These are phyloP conservation scores for Cyclotella choctawhatcheeana DNA, from an alignment of 108 stramenopile species.

Conservation along the genomic window DNA sequence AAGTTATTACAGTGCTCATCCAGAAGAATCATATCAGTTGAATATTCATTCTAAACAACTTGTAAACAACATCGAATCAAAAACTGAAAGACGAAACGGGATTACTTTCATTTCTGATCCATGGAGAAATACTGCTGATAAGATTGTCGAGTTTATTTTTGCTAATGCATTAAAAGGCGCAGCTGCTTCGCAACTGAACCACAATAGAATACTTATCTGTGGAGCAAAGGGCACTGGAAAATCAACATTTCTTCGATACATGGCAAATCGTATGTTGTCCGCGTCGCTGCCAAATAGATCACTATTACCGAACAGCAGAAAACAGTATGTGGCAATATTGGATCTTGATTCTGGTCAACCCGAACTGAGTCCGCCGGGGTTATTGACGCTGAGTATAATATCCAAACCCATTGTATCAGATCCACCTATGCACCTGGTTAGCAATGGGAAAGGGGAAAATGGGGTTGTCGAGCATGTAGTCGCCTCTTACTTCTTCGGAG, in stretches of 20 bases:
- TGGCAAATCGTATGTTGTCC: slow-evolving; percentile 77
- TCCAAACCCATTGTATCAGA: slow-evolving; percentile 74
- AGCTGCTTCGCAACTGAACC: slow-evolving; percentile 1
- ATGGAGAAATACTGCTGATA: slow-evolving; percentile 56
- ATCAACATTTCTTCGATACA: slow-evolving; percentile 82
- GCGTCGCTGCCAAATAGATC: not conserved
- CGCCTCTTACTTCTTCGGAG: slow-evolving; percentile 73
- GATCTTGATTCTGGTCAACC: slow-evolving; percentile 94
- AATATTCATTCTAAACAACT: slow-evolving; percentile 13
- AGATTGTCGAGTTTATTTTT: slow-evolving; percentile 26
- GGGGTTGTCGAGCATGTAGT: slow-evolving; percentile 36
- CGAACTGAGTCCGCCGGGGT: slow-evolving; percentile 88
- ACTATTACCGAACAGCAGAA: too few species aligned
- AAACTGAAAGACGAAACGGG: slow-evolving; percentile 5
- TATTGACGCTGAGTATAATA: slow-evolving; percentile 72
- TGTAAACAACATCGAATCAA: slow-evolving; percentile 13
- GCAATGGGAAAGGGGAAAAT: slow-evolving; percentile 12
- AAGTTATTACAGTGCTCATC: slow-evolving; percentile 33
- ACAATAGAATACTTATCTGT: slow-evolving; percentile 61
- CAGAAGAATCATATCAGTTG: slow-evolving; percentile 32
- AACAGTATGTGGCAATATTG: slow-evolving; percentile 68
- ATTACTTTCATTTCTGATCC: slow-evolving; percentile 40
- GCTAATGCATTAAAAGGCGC: slow-evolving; percentile 19
- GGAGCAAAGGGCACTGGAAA: slow-evolving; percentile 95
- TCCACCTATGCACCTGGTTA: slow-evolving; percentile 68